Evolutionary conservation across 352 stramenopile species (phyloP), one percentile per base, ranked within the genome.

Genomic region (Globisporangium perplexum): DNA sequence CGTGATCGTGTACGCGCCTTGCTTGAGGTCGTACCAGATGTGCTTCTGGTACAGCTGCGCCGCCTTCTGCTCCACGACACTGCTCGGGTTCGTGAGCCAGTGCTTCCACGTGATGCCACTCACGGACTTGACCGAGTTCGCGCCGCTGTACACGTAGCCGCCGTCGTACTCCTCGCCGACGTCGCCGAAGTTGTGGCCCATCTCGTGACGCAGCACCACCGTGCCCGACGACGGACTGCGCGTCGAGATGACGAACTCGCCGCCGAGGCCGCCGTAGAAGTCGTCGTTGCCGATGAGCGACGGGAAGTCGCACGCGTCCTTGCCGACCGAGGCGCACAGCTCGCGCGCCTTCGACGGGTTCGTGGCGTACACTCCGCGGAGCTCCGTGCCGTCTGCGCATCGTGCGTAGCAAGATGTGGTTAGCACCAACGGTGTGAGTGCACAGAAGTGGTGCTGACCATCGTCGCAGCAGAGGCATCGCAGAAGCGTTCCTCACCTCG

Each of bases 111-210:
- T 43, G 15, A 43, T 22, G 7, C 36, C 36, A 8, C 15, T 20
- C 36, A 43, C 36, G 5, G 36, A 22, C 36, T 8, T 22, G 36
- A 12, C 36, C 36, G 14, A 42, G 30, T 77, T 77, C 31, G 65
- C 65, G 23, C 68, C 68, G 8, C 42, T 38, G 65, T 77, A 77
- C 31, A 71, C 65, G 7, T 60, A 26, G 4, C 68, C 68, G 35
- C 65, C 65, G 45, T 77, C 68, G 56, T 77, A 74, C 38, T 77
- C 68, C 36, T 77, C 68, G n/a, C 68, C 68, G 17, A 77, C 63
- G n/a, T 59, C 39, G 22, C 62, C 65, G 60, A 77, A 69, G 53
- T 68, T 69, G 63, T 73, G 65, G 36, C 68, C 65, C 60, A 74
- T 69, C 50, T 73, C 65, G 51, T 73, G 65, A 18, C 65, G 62